Conservation (phyloP, 2,329 filamentous ascomycete species). For the Ambrosiella cleistominuta region DNA sequence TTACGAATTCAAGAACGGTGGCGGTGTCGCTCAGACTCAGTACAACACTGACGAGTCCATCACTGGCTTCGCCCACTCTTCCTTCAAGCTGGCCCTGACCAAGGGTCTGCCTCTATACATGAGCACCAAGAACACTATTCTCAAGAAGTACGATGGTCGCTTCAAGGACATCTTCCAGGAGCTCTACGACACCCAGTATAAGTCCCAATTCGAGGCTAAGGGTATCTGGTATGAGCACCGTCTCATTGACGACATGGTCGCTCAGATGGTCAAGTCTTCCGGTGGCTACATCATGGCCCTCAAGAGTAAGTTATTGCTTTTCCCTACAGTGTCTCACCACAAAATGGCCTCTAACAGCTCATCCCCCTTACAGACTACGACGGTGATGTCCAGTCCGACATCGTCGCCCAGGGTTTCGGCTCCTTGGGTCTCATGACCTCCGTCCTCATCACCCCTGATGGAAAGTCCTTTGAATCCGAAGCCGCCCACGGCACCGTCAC, state of each 20-base stretch:
- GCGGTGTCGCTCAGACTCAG: constrained; percentile 82
- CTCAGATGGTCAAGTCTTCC: constrained; percentile 98
- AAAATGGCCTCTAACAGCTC: not conserved
- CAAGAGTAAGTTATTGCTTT: constrained; percentile 54
- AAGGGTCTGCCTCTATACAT: constrained; percentile 92
- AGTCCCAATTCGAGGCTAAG: constrained; percentile 74
- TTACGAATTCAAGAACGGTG: constrained; percentile 70
- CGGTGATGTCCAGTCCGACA: constrained; percentile 95
- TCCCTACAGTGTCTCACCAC: too few species aligned
- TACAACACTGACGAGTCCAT: constrained; percentile 99
- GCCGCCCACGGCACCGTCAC: constrained; percentile 97
- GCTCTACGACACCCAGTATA: constrained; percentile 77
- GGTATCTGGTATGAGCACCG: constrained; percentile 99
- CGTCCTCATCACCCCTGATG: constrained; percentile 88
- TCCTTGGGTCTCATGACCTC: constrained; percentile 98
- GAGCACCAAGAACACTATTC: constrained; percentile 99
- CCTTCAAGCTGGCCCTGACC: constrained; percentile 83
- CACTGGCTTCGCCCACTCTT: constrained; percentile 81
- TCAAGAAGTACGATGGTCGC: constrained; percentile 95
- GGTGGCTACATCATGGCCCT: constrained; percentile 95
- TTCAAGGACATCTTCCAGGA: constrained; percentile 99
- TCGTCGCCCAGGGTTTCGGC: constrained; percentile 94
- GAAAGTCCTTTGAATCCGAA: constrained; percentile 93
- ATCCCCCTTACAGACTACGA: constrained; percentile 61
- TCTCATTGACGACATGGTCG: constrained; percentile 98